A percentile compares a stretch with the other conserved stretches of the same genome.
phyloP scores from a whole-genome alignment of 2,329 filamentous ascomycete species.

The Xylariales sp. region DNA sequence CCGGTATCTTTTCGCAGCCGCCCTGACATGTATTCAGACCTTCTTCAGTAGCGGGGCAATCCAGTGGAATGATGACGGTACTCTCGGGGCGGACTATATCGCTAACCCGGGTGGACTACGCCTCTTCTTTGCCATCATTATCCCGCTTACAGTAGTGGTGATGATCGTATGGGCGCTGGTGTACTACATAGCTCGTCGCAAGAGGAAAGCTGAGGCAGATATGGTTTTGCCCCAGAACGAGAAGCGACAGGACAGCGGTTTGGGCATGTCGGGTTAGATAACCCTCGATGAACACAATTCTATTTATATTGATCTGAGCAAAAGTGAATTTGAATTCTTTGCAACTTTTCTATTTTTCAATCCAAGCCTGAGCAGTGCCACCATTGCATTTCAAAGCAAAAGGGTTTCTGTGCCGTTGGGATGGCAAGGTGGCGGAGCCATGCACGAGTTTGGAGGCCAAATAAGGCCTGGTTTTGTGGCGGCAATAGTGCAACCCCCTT shows the following conservation, averaged over 20 bases:
- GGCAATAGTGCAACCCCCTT: no score
- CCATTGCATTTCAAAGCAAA: no score
- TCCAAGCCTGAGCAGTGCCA: no score
- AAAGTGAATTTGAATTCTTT: no score
- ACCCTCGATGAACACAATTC: no score
- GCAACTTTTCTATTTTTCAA: no score
- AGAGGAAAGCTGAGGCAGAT: constrained; percentile 5
- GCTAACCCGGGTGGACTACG: neutral
- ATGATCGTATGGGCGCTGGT: neutral
- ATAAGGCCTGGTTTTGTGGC: no score
- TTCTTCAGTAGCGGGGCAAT: constrained; percentile 5
- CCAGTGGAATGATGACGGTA: constrained; percentile 5
- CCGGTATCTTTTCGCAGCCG: neutral
- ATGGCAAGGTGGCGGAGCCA: no score
- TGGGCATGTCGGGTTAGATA: no score
- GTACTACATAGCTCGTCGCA: constrained; percentile 8
- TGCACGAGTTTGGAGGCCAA: no score
- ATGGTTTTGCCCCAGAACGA: neutral
- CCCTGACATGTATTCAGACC: constrained; percentile 6
- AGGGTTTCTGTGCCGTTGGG: no score
- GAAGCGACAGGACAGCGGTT: neutral
- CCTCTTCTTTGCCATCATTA: neutral
- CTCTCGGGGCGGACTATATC: constrained; percentile 1
- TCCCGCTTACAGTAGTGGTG: constrained; percentile 7
- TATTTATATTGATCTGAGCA: no score